Evolutionary conservation across 805 yeast genomes (phyloP), one percentile per base, ranked within the genome.

Genomic region (Candida ipomoeae): DNA sequence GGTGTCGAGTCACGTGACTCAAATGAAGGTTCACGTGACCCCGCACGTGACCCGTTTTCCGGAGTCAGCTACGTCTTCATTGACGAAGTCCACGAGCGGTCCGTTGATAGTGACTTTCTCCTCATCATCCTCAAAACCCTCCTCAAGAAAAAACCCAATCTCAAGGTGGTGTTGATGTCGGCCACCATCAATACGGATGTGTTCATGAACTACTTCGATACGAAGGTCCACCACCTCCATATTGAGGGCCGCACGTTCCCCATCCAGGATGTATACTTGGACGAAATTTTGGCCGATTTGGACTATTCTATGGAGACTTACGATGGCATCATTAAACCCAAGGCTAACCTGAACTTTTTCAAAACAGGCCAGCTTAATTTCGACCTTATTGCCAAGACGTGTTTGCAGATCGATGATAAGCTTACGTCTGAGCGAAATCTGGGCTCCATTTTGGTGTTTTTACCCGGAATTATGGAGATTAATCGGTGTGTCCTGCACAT

Each of bases 21-120:
- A 10, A 5, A n/a, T 17, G 13, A 36, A 2, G 17, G 2, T 6
- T 39, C 43, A 26, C 34, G 10, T 29, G 44, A 26, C 11, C 15
- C 20, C 2, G 10, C 46, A 20, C 38, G 32, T 34, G 37, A 32
- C 18, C 18, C n/a, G 2, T 78, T 87, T 53, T 72, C 75, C 13
- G 69, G 78, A 48, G 68, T 91, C 15, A 82, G 84, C 32, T 87
- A 85, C 60, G 79, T 91, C 36, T 83, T 91, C 38, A 82, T 91
- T 37, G 98, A 92, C 74, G 98, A 92, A 68, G 98, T 92, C n/a
- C 98, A 92, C 65, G 98, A 92, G 67, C 72, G 98, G 57, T 89
- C 97, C 0, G 81, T 91, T 49, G 98, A 92, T 60, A 83, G 91
- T 53, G 98, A 92, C 66, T 83, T 91, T 50, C 72, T 92, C 36